Percentiles rank a stretch among this genome's conserved stretches.
These are phyloP conservation scores for Agaricus blazei DNA, from an alignment of 768 basidiomycete species.

Conservation along the genomic window DNA sequence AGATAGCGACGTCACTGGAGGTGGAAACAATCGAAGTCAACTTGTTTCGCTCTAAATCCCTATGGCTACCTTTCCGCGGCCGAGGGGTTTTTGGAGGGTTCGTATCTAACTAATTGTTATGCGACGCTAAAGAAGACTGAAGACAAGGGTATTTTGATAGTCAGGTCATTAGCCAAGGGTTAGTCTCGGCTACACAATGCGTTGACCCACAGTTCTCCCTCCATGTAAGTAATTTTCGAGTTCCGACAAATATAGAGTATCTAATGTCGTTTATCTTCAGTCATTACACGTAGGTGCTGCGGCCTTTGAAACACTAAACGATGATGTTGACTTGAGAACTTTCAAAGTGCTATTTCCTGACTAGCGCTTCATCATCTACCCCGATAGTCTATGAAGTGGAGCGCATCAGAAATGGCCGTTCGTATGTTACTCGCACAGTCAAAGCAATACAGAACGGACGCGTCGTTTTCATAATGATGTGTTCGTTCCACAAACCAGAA, in stretches of 20 bases:
- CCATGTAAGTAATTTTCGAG: conserved; percentile 50
- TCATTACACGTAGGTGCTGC: conserved; percentile 58
- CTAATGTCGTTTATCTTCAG: conserved; percentile 25
- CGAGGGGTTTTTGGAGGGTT: conserved; percentile 81
- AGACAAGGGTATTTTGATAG: conserved; percentile 16
- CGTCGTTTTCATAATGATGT: conserved; percentile 56
- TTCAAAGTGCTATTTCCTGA: conserved; percentile 73
- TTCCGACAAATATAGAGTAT: not conserved
- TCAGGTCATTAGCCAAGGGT: conserved; percentile 84
- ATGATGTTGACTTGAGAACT: not conserved
- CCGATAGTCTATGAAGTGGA: conserved; percentile 81
- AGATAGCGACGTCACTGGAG: conserved; percentile 70
- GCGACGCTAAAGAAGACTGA: not conserved
- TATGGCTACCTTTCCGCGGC: conserved; percentile 55
- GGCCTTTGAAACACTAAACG: not conserved
- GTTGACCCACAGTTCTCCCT: conserved; percentile 60
- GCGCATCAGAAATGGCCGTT: conserved; percentile 65
- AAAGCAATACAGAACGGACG: conserved; percentile 52
- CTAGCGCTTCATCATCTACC: conserved; percentile 64
- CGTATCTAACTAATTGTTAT: conserved; percentile 11
- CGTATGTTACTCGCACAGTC: conserved; percentile 64
- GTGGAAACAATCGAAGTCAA: conserved; percentile 75
- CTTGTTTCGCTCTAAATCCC: conserved; percentile 71
- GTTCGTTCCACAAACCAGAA: conserved; percentile 81
- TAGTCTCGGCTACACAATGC: conserved; percentile 75